Percentiles rank a stretch among this genome's conserved stretches.
These are phyloP conservation scores for Litsea cubeba DNA, from an alignment of 164 flowering plant species.

Conservation along the genomic window DNA sequence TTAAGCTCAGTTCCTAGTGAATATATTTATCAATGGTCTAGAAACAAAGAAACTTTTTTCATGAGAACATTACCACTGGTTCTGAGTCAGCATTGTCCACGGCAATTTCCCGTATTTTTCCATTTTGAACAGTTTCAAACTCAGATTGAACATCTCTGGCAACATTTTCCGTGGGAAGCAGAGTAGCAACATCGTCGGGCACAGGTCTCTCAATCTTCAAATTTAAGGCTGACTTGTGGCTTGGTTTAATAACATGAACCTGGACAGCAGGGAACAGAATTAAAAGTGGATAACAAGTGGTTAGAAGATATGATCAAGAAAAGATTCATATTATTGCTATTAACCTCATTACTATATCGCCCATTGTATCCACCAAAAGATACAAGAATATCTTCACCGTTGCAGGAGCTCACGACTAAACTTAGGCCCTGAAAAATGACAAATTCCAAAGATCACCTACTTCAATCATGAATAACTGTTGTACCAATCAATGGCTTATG, in stretches of 20 bases:
- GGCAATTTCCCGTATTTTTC: slow-evolving; percentile 79
- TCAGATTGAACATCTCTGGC: slow-evolving; percentile 80
- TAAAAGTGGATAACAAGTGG: background rate
- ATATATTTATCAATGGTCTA: background rate
- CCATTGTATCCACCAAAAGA: slow-evolving; percentile 99
- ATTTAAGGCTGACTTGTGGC: slow-evolving; percentile 81
- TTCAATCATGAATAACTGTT: slow-evolving; percentile 8
- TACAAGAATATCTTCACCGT: slow-evolving; percentile 82
- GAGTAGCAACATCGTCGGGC: slow-evolving; percentile 75
- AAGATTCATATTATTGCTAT: slow-evolving; percentile 3
- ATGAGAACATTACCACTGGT: slow-evolving; percentile 37
- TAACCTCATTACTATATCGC: slow-evolving; percentile 91
- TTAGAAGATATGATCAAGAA: slow-evolving; percentile 1
- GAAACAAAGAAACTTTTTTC: background rate
- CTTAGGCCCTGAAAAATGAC: slow-evolving; percentile 71
- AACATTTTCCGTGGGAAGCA: slow-evolving; percentile 60
- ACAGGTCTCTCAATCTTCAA: slow-evolving; percentile 58
- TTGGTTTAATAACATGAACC: slow-evolving; percentile 92
- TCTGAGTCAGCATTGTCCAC: slow-evolving; percentile 70
- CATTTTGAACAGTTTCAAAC: slow-evolving; percentile 69
- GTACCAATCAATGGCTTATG: background rate
- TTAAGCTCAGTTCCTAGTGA: background rate
- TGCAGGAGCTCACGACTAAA: slow-evolving; percentile 73
- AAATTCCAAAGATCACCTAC: background rate
- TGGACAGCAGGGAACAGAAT: slow-evolving; percentile 23